phyloP scores from a whole-genome alignment of 768 basidiomycete genomes.

The Lactarius hatsudake region DNA sequence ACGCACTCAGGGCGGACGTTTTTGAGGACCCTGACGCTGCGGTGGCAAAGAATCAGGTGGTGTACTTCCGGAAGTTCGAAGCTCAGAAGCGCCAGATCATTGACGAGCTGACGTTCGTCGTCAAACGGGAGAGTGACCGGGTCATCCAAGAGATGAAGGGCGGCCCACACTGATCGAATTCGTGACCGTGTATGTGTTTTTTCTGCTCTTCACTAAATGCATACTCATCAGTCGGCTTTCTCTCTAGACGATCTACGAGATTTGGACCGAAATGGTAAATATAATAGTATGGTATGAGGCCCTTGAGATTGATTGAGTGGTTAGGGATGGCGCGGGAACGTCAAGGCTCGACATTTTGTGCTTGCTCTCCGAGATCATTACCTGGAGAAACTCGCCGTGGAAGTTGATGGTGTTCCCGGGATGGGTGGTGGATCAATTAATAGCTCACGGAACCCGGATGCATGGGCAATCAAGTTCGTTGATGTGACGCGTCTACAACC shows the following conservation, averaged over 20 bases:
- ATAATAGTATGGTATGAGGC: not conserved
- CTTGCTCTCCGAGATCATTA: slow-evolving; percentile 36
- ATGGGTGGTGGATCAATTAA: not conserved
- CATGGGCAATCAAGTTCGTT: slow-evolving; percentile 32
- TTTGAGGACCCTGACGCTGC: too few relatives aligned
- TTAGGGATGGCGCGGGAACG: slow-evolving; percentile 27
- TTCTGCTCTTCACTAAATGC: not conserved
- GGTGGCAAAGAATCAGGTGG: too few relatives aligned
- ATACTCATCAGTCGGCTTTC: not conserved
- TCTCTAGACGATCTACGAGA: not conserved
- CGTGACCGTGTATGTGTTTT: not conserved
- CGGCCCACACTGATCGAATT: slow-evolving; percentile 27
- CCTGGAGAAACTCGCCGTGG: slow-evolving; percentile 26
- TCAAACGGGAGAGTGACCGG: slow-evolving; percentile 21
- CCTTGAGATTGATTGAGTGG: not conserved
- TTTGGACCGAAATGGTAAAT: slow-evolving; percentile 32
- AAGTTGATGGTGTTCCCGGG: not conserved
- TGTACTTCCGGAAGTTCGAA: not conserved
- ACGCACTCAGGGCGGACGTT: too few relatives aligned
- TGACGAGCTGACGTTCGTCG: slow-evolving; percentile 5
- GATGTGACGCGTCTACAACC: slow-evolving; percentile 28
- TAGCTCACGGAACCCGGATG: slow-evolving; percentile 21
- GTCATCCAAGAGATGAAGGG: slow-evolving; percentile 23
- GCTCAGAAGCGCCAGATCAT: not conserved
- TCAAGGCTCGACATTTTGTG: slow-evolving; percentile 25